A percentile compares a stretch with the other conserved stretches of the same genome.
These are phyloP conservation scores for Quercus dentata DNA, from an alignment of 306 rosid species.

Conservation along the genomic window DNA sequence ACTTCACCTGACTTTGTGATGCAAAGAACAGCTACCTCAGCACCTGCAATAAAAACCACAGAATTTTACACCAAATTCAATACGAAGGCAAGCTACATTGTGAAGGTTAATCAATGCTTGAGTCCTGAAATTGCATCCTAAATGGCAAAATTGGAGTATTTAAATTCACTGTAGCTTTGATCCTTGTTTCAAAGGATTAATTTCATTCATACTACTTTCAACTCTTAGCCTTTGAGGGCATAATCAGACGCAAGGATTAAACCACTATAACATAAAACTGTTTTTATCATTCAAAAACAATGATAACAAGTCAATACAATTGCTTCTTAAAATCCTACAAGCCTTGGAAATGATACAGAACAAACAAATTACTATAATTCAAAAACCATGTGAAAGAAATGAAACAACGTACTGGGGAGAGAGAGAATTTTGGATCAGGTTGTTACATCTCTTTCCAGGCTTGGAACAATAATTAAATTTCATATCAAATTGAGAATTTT, in stretches of 20 bases:
- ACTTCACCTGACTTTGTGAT: slow-evolving; percentile 89
- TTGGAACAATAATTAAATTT: not conserved
- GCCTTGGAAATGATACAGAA: not conserved
- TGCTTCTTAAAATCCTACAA: not conserved
- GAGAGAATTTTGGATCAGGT: not conserved
- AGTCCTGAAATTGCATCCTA: slow-evolving; percentile 1
- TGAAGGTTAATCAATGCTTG: not conserved
- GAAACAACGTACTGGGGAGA: not conserved
- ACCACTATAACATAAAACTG: not conserved
- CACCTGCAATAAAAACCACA: slow-evolving; percentile 46
- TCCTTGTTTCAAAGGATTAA: not conserved
- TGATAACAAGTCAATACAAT: not conserved
- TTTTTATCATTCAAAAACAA: not conserved
- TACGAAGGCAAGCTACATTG: not conserved
- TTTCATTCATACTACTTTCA: not conserved
- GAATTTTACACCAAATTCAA: not conserved
- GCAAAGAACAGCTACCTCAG: slow-evolving; percentile 97
- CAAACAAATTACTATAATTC: not conserved
- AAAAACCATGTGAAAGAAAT: not conserved
- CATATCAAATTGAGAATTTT: not conserved
- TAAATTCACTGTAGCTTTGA: not conserved
- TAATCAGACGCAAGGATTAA: not conserved
- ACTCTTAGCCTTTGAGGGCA: not conserved
- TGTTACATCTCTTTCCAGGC: too few species aligned
- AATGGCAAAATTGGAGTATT: slow-evolving; percentile 2